These are phyloP conservation scores for Dactylellina drechsleri DNA, from an alignment of 2,329 filamentous ascomycete species.

Conservation along the genomic window DNA sequence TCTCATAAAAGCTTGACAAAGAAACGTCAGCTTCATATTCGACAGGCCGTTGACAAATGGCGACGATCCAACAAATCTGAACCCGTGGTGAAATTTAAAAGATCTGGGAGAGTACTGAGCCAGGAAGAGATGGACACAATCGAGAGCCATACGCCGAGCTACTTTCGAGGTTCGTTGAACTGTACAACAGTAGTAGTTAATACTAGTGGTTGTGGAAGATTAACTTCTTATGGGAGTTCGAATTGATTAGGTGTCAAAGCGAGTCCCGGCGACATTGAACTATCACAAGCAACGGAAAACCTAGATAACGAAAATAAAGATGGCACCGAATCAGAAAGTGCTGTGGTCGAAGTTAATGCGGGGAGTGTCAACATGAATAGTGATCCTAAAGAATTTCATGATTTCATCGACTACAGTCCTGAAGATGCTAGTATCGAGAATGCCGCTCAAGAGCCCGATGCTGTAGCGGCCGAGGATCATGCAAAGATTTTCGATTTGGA, in stretches of 20 bases:
- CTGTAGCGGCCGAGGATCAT: too few species aligned
- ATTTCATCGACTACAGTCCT: too few species aligned
- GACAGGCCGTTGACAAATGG: not conserved
- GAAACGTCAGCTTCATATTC: conserved; percentile 20
- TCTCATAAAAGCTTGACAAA: conserved; percentile 29
- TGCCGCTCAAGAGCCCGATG: too few species aligned
- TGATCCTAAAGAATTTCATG: too few species aligned
- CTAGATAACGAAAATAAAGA: too few species aligned
- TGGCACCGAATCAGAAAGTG: too few species aligned
- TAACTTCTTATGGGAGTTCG: not conserved
- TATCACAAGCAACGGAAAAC: too few species aligned
- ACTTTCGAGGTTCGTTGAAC: conserved; percentile 15
- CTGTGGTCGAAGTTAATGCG: too few species aligned
- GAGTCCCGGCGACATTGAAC: not conserved
- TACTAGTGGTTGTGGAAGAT: not conserved
- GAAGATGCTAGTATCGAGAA: too few species aligned
- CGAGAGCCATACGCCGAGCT: not conserved
- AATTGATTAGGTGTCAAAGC: not conserved
- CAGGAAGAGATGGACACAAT: conserved; percentile 11
- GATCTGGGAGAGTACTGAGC: not conserved
- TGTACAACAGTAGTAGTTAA: not conserved
- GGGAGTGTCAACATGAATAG: too few species aligned
- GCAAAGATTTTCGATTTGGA: too few species aligned
- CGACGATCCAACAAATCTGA: not conserved
- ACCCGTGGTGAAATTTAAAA: conserved; percentile 1